Evolutionary conservation across 352 stramenopile species (phyloP).

Genomic region (Pseudoperonospora humuli): DNA sequence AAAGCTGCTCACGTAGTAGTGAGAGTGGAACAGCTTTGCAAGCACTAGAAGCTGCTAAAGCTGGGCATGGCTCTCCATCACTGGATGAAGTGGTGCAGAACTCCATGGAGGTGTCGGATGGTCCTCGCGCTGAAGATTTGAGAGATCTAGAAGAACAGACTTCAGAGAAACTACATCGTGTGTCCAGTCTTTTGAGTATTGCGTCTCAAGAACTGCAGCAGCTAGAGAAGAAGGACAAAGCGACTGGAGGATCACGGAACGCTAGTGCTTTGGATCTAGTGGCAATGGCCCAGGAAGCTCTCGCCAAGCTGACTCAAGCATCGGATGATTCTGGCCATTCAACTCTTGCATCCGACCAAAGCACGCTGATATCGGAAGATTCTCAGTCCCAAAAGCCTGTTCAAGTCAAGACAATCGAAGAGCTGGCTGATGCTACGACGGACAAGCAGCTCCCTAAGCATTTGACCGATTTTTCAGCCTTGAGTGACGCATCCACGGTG

Average conservation of each 20-base stretch:
- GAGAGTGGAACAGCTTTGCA: constrained; percentile 8
- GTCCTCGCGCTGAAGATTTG: constrained; percentile 7
- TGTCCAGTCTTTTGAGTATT: constrained; percentile 28
- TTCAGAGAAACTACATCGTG: constrained; percentile 16
- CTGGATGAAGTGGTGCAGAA: constrained; percentile 32
- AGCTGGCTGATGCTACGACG: background rate
- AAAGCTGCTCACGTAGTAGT: constrained; percentile 11
- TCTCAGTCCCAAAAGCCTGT: background rate
- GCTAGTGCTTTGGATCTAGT: constrained; percentile 17
- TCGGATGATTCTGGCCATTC: constrained; percentile 2
- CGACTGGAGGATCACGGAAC: constrained; percentile 1
- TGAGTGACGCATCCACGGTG: constrained; percentile 21
- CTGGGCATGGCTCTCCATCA: constrained; percentile 14
- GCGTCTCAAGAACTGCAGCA: constrained; percentile 36
- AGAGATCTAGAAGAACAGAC: constrained; percentile 13
- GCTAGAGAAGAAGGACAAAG: constrained; percentile 27
- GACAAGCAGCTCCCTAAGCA: constrained; percentile 6
- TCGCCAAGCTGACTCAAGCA: constrained; percentile 8
- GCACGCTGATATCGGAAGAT: background rate
- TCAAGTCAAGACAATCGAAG: constrained; percentile 1
- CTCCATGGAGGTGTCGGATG: constrained; percentile 26
- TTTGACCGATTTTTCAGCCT: constrained; percentile 5
- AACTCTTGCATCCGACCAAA: constrained; percentile 1
- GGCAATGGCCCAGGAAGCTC: constrained; percentile 16
- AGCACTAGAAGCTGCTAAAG: constrained; percentile 10